Percentiles rank a stretch among this genome's conserved stretches.
These are phyloP conservation scores for Alternaria tenuissima DNA, from an alignment of 2,329 filamentous ascomycete genomes.

Conservation along the genomic window DNA sequence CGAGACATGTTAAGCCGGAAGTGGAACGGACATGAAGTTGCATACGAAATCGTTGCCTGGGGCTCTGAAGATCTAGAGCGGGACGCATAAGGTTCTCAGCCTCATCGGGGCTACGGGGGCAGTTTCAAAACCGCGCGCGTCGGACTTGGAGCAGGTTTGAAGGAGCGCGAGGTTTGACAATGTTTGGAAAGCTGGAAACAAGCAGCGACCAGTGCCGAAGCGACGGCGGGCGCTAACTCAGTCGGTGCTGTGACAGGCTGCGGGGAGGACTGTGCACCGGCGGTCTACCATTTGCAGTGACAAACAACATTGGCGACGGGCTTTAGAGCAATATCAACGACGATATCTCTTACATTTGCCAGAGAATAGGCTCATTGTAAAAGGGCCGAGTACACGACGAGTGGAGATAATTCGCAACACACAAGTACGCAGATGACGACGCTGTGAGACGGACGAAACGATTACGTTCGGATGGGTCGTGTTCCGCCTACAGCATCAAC, in stretches of 20 bases:
- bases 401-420: constrained; percentile 29
- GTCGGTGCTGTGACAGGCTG: constrained; percentile 40
- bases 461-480: constrained; percentile 38
- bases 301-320: constrained; percentile 5
- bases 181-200: constrained; percentile 50
- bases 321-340: background rate
- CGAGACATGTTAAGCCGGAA: constrained; percentile 51
- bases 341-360: background rate
- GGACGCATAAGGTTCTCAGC: constrained; percentile 41
- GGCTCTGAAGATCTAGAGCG: constrained; percentile 29
- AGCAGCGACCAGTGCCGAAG: constrained; percentile 41
- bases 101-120: constrained; percentile 41
- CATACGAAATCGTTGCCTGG: constrained; percentile 39
- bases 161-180: constrained; percentile 51
- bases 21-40: constrained; percentile 35
- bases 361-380: background rate
- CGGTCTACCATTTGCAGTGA: constrained; percentile 10
- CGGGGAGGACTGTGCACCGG: constrained; percentile 40
- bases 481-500: constrained; percentile 47
- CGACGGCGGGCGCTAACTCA: constrained; percentile 48
- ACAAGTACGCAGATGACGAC: constrained; percentile 30
- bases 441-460: constrained; percentile 49
- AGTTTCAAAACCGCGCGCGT: constrained; percentile 53
- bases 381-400: background rate
- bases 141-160: constrained; percentile 48